phyloP scores from a whole-genome alignment of 768 basidiomycete species.

The Butyriboletus loyo region DNA sequence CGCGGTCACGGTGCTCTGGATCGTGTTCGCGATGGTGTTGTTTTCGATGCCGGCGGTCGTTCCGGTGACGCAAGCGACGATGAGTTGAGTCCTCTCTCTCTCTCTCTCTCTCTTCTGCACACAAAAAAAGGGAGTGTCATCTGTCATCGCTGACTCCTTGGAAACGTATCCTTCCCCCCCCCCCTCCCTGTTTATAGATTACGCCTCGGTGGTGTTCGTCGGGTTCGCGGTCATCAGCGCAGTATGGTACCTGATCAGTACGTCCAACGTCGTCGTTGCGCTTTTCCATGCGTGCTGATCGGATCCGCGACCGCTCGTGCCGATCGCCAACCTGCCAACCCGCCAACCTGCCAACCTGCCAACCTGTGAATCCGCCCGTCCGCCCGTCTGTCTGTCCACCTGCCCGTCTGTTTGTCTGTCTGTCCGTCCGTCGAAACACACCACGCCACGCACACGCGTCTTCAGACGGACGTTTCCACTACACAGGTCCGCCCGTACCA shows the following conservation, averaged over 20 bases:
- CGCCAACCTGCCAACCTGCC: no score
- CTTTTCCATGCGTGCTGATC: no score
- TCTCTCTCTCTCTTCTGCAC: background rate
- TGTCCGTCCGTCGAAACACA: no score
- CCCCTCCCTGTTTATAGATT: constrained; percentile 41
- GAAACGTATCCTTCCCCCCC: background rate
- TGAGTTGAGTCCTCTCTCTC: constrained; percentile 34
- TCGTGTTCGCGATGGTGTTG: constrained; percentile 56
- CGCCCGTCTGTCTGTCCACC: no score
- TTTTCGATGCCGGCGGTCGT: constrained; percentile 68
- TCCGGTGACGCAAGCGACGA: constrained; percentile 49
- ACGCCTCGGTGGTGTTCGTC: constrained; percentile 64
- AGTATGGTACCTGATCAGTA: constrained; percentile 59
- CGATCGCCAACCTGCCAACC: no score
- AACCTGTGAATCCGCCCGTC: no score
- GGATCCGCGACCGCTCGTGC: no score
- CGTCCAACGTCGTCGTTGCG: no score
- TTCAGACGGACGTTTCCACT: constrained; percentile 44
- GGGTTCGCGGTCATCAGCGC: constrained; percentile 58
- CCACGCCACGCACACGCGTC: no score
- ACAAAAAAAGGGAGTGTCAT: no score
- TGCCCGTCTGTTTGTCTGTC: no score
- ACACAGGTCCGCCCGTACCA: constrained; percentile 42
- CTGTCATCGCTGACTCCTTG: background rate
- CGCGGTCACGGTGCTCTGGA: constrained; percentile 54